These are phyloP conservation scores for Cardiospermum halicacabum DNA, from an alignment of 345 rosid species.

Conservation along the genomic window DNA sequence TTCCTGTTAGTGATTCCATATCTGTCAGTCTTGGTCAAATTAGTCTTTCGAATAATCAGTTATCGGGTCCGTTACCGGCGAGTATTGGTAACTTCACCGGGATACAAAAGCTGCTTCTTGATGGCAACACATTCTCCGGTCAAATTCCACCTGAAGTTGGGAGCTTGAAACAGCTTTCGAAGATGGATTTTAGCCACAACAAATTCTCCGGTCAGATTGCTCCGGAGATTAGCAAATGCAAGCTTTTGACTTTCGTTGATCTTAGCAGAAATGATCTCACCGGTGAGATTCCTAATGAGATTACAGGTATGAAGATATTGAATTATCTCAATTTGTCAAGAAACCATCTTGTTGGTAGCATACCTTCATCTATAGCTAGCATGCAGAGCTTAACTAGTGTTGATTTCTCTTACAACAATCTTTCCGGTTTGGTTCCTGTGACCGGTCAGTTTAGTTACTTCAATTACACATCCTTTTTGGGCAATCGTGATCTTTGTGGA, in stretches of 20 bases:
- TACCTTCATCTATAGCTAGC: slow-evolving; percentile 64
- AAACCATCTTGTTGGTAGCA: slow-evolving; percentile 64
- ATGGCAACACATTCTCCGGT: slow-evolving; percentile 78
- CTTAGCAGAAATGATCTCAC: slow-evolving; percentile 77
- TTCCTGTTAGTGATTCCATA: slow-evolving; percentile 45
- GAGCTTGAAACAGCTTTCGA: slow-evolving; percentile 68
- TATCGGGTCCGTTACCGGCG: slow-evolving; percentile 68
- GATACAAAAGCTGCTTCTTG: slow-evolving; percentile 79
- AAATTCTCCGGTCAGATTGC: slow-evolving; percentile 57
- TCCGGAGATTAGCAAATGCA: slow-evolving; percentile 72
- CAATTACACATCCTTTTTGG: slow-evolving; percentile 82
- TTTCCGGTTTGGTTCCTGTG: slow-evolving; percentile 84
- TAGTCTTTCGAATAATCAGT: slow-evolving; percentile 70
- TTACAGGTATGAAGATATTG: slow-evolving; percentile 72
- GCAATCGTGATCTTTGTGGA: slow-evolving; percentile 77
- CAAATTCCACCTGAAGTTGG: slow-evolving; percentile 74
- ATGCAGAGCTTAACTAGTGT: slow-evolving; percentile 95
- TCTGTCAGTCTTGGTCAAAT: slow-evolving; percentile 67
- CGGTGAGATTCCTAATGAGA: slow-evolving; percentile 73
- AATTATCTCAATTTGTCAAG: slow-evolving; percentile 82
- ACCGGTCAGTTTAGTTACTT: slow-evolving; percentile 89
- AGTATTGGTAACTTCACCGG: slow-evolving; percentile 72
- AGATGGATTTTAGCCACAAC: slow-evolving; percentile 78
- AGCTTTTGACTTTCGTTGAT: slow-evolving; percentile 73
- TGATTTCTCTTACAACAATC: slow-evolving; percentile 88